These are phyloP conservation scores for Clavispora fructus DNA, from an alignment of 805 yeast species.

Conservation along the genomic window DNA sequence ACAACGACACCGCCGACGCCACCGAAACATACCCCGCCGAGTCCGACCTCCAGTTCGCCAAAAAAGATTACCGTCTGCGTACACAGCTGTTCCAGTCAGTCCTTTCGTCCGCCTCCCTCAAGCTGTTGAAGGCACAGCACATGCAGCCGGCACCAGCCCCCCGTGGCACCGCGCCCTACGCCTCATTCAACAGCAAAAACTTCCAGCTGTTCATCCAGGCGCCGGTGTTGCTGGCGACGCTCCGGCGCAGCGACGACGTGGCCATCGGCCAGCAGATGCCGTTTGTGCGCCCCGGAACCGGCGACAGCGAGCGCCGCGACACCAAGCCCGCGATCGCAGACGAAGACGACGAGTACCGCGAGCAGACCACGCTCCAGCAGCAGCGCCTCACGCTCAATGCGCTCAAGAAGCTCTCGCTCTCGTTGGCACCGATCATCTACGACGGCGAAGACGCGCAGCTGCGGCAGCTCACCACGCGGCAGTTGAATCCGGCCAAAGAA, in stretches of 20 bases:
- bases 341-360: slow-evolving; percentile 26
- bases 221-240: slow-evolving; percentile 36
- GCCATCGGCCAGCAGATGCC: slow-evolving; percentile 41
- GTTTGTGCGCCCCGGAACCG: slow-evolving; percentile 21
- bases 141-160: slow-evolving; percentile 9
- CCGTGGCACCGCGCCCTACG: slow-evolving; percentile 4
- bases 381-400: slow-evolving; percentile 40
- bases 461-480: slow-evolving; percentile 3
- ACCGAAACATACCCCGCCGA: slow-evolving; percentile 1
- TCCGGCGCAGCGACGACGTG: slow-evolving; percentile 25
- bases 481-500: slow-evolving; percentile 1
- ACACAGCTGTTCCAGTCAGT: slow-evolving; percentile 43
- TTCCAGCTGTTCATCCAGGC: slow-evolving; percentile 44
- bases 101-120: slow-evolving; percentile 39
- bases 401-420: slow-evolving; percentile 36
- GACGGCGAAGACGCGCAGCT: slow-evolving; percentile 18
- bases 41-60: slow-evolving; percentile 28
- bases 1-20: slow-evolving; percentile 3
- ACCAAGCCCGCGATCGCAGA: background rate
- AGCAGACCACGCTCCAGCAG: slow-evolving; percentile 35
- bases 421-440: slow-evolving; percentile 34
- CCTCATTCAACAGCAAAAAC: slow-evolving; percentile 19
- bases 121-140: slow-evolving; percentile 30
- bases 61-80: slow-evolving; percentile 33
- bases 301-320: slow-evolving; percentile 14